Evolutionary conservation across 2,329 filamentous ascomycete genomes (phyloP).

Genomic region (Colletotrichum sp.): DNA sequence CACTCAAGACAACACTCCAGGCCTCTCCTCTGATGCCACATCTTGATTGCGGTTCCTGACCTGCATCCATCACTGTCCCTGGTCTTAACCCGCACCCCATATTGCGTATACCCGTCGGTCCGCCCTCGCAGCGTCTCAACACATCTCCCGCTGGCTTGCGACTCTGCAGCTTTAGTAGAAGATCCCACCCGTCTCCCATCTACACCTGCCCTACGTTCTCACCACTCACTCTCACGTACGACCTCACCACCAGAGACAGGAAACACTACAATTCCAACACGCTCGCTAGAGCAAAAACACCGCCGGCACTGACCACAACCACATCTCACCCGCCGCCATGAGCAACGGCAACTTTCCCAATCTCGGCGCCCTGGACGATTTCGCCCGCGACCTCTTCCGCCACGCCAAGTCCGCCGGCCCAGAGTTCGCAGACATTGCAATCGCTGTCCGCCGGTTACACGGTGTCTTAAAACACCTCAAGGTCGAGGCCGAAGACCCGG

Average conservation of each 20-base stretch:
- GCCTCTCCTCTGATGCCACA: slow-evolving; percentile 17
- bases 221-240: background rate
- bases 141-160: background rate
- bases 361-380: slow-evolving; percentile 61
- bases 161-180: slow-evolving; percentile 13
- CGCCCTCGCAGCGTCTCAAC: background rate
- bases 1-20: background rate
- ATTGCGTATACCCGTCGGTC: slow-evolving; percentile 17
- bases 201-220: background rate
- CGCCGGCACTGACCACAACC: slow-evolving; percentile 9
- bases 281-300: background rate
- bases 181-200: background rate
- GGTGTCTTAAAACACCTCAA: slow-evolving; percentile 62
- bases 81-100: slow-evolving; percentile 11
- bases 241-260: background rate
- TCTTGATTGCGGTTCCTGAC: slow-evolving; percentile 15
- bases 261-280: background rate
- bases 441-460: slow-evolving; percentile 58
- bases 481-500: slow-evolving; percentile 60
- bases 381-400: slow-evolving; percentile 60
- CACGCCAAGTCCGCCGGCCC: slow-evolving; percentile 54
- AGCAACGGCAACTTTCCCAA: slow-evolving; percentile 39
- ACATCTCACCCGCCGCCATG: slow-evolving; percentile 28
- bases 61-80: slow-evolving; percentile 13
- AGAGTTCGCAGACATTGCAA: slow-evolving; percentile 54